Percentiles rank a stretch among this genome's conserved stretches.
Conservation (phyloP, 73 alveolate species). For the Breviolum minutum region DNA sequence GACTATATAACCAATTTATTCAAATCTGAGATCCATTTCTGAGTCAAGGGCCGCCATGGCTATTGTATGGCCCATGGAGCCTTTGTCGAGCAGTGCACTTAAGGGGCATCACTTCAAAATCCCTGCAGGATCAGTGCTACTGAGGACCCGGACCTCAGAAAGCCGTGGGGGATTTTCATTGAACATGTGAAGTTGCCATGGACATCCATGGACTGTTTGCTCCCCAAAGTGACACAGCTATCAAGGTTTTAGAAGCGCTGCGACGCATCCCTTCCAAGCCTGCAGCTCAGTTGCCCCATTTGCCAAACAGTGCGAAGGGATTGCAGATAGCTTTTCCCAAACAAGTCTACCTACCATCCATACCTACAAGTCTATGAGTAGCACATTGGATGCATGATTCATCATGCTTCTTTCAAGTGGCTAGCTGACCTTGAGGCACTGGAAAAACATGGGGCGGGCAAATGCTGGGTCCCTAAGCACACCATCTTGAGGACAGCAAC, state of each 20-base stretch:
- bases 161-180: background rate
- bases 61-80: no score
- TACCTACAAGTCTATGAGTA: background rate
- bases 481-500: background rate
- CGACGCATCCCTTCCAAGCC: constrained; percentile 37
- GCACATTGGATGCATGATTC: background rate
- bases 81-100: no score
- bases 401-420: no score
- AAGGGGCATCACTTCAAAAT: background rate
- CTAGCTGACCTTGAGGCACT: constrained; percentile 9
- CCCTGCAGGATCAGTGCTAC: constrained; percentile 9
- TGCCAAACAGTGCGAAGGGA: background rate
- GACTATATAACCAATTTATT: no score
- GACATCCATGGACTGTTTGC: background rate
- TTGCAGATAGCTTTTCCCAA: no score
- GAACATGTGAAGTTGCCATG: background rate
- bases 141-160: constrained; percentile 8
- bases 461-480: background rate
- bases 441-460: constrained; percentile 40
- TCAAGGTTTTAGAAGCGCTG: constrained; percentile 28
- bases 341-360: no score
- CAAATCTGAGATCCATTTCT: no score
- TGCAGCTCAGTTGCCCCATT: background rate
- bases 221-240: background rate
- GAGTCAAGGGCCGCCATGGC: no score